Conservation (phyloP, 177 flowering plant species). For the Telopea speciosissima region DNA sequence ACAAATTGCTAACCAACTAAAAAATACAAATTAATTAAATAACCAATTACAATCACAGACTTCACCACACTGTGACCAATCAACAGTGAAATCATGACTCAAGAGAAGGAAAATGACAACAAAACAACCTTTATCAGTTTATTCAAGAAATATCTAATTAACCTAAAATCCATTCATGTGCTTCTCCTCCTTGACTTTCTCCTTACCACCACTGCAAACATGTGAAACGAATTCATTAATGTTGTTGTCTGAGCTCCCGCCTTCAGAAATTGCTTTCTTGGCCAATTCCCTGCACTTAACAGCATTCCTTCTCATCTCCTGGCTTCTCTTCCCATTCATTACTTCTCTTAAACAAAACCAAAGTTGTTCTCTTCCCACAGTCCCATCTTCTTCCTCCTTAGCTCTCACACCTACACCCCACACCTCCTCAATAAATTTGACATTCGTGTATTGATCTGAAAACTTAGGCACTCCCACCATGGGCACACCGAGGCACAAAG, state of each 20-base stretch:
- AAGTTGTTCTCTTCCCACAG: conserved; percentile 21
- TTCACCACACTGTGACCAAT: too few species aligned
- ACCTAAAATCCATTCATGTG: not conserved
- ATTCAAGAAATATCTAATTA: not conserved
- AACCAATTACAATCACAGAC: too few species aligned
- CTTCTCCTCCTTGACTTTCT: not conserved
- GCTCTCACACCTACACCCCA: conserved; percentile 31
- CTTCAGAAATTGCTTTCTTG: conserved; percentile 12
- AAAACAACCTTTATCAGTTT: too few species aligned
- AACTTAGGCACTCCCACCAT: conserved; percentile 28
- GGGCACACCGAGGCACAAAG: conserved; percentile 30
- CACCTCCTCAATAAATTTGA: conserved; percentile 26
- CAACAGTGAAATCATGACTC: too few species aligned
- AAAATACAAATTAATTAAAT: too few species aligned
- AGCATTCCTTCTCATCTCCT: conserved; percentile 20
- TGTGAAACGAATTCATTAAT: conserved; percentile 16
- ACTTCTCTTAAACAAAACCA: conserved; percentile 18
- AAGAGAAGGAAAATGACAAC: too few species aligned
- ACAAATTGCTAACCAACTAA: too few species aligned
- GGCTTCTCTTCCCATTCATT: conserved; percentile 18
- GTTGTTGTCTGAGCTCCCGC: conserved; percentile 26
- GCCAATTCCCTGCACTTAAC: conserved; percentile 23
- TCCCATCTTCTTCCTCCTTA: conserved; percentile 14
- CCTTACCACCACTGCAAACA: not conserved
- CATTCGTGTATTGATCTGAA: conserved; percentile 31